Evolutionary conservation across 768 basidiomycete genomes (phyloP), one percentile per base, ranked within the genome.

Genomic region (Russula abietina): DNA sequence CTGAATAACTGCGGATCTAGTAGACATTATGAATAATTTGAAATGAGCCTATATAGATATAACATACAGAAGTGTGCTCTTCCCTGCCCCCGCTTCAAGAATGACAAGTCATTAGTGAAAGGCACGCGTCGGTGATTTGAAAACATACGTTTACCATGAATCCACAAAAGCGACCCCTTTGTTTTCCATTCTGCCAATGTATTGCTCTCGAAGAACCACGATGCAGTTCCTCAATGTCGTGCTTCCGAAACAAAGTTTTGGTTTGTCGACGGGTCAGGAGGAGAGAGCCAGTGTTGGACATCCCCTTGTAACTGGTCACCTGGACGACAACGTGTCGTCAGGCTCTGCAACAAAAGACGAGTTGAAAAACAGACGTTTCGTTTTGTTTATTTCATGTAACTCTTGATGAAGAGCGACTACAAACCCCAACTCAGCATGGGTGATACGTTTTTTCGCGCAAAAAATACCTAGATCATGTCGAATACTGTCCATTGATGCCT

Each of bases 81-180:
- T 63, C 2, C 62, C 62, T 0, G 51, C 54, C 1, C 62, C 57
- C 9, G 33, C 62, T 63, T n/a, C 4, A 33, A 7, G 2, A 54
- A 22, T 4, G 36, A 22, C n/a, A 24, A 19, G 32, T 6, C 3
- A 16, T 60, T 3, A 24, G 17, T 24, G 1, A 1, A 38, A 26
- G 12, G 4, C 1, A 0, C 8, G 8, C 3, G 26, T 1, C 4
- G 6, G 26, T 2, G 6, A n/a, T 7, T n/a, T 0, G 10, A 17
- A 43, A 49, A 16, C 58, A n/a, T 50, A 63, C 57, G 56, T 22
- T 59, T 63, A 5, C 62, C 62, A 16, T 59, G 62, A 0, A 63
- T 41, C 62, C 62, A 63, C 11, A 59, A 36, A 1, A 63, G 26
- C 1, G 28, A 50, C 2, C 48, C 55, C 6, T 5, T 45, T 8